phyloP scores from a whole-genome alignment of 2,329 filamentous ascomycete species.

The Aspergillus udagawae region DNA sequence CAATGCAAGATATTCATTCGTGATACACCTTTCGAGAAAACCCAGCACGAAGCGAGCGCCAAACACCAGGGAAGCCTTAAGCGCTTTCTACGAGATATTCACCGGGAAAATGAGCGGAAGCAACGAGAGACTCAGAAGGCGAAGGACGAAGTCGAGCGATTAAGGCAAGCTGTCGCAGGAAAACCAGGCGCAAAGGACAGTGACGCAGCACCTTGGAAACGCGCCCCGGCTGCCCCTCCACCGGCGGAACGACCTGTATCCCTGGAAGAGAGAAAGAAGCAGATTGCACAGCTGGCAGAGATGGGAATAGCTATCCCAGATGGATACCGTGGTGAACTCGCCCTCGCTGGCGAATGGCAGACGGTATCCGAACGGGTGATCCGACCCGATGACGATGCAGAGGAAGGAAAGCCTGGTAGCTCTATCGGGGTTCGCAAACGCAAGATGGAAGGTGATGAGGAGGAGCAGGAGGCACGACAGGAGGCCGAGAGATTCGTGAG shows the following conservation, averaged over 20 bases:
- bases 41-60: conserved; percentile 81
- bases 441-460: conserved; percentile 41
- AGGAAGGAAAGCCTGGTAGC: conserved; percentile 38
- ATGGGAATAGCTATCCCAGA: conserved; percentile 83
- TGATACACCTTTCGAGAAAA: conserved; percentile 84
- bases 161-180: conserved; percentile 70
- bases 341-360: conserved; percentile 86
- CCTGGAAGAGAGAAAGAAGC: conserved; percentile 69
- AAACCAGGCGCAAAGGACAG: conserved; percentile 23
- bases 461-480: conserved; percentile 37
- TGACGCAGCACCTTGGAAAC: conserved; percentile 24
- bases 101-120: conserved; percentile 76
- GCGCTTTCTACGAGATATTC: conserved; percentile 82
- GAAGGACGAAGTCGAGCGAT: conserved; percentile 75
- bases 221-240: conserved; percentile 31
- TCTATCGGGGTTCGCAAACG: conserved; percentile 45
- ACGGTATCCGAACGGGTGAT: conserved; percentile 52
- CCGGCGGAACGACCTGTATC: conserved; percentile 41
- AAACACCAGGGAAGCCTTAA: conserved; percentile 84
- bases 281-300: conserved; percentile 81
- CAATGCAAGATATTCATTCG: conserved; percentile 87
- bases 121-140: conserved; percentile 78
- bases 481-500: conserved; percentile 29
- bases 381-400: conserved; percentile 28
- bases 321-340: conserved; percentile 73